Base-by-base conservation (phyloP, 805 yeast species). In the Clavispora fructus region DNA sequence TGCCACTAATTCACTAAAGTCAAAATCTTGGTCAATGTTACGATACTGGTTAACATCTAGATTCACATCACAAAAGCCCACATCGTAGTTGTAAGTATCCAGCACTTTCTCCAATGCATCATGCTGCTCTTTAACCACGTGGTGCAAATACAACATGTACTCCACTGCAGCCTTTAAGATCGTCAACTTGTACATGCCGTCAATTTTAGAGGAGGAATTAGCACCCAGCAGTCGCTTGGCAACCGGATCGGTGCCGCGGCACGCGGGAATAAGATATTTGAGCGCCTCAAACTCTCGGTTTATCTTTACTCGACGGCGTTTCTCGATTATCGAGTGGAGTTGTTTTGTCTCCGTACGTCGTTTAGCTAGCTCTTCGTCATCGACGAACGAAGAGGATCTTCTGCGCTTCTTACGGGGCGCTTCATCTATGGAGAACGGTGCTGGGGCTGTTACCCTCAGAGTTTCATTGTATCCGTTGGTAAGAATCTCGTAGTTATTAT, bases 281-380 rank as follows among this genome's bases (percentile, higher is more conserved):
- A 87, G 73, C 1, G 91, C 88, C 60, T 86, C 94, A 59, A 86
- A 87, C 63, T 87, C 94, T 44, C 90, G 70, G 62, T 87, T 87
- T 73, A 87, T 85, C 59, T 85, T 85, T 43, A 83, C 77, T 49
- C 95, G 69, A 54, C 95, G 73, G 55, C 87, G 78, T 57, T 87
- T 84, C 62, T 87, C 95, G 48, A 87, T 87, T 35, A 85, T 82
- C 2, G 90, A 82, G 61, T 87, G 95, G 35, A 70, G 61, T 54
- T 71, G 75, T 48, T 70, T 71, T 1, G 75, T 71, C 52, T 71
- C 76, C 39, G 62, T 59, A 45, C 64, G 67, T n/a, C 77, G 44
- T 50, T 53, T 64, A 12, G 69, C 71, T 45, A 71, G 58, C 50
- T 71, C 77, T 41, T 68, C 69, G 31, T 68, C 64, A 44, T 69